These are phyloP conservation scores for Ceratocystis diversiconidia DNA, from an alignment of 2,329 filamentous ascomycete genomes.

Conservation along the genomic window DNA sequence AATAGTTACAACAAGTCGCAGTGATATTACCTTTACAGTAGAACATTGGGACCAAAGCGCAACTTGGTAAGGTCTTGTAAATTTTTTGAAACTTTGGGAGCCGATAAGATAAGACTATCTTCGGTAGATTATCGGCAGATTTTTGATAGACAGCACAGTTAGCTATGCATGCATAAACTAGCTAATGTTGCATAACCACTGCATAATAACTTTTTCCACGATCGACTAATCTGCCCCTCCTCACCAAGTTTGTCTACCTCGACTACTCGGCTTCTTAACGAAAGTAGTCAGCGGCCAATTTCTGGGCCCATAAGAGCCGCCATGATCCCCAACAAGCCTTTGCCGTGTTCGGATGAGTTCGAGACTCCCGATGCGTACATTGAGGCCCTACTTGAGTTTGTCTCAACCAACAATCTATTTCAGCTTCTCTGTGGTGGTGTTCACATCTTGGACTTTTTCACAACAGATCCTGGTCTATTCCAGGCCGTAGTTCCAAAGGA, in stretches of 20 bases:
- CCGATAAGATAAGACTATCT: conserved; percentile 13
- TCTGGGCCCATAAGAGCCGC: conserved; percentile 3
- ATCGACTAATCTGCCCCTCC: conserved; percentile 7
- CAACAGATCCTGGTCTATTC: conserved; percentile 69
- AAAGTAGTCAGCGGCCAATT: background rate
- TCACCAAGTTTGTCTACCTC: background rate
- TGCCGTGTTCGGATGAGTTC: conserved; percentile 62
- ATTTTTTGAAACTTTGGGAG: conserved; percentile 13
- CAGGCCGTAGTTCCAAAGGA: conserved; percentile 58
- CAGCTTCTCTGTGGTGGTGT: conserved; percentile 91
- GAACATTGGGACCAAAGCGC: background rate
- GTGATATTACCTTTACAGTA: background rate
- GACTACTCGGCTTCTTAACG: background rate
- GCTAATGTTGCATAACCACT: background rate
- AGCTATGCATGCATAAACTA: background rate
- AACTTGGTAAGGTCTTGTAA: background rate
- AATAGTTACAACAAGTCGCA: background rate
- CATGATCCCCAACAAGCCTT: conserved; percentile 38
- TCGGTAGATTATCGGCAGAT: background rate
- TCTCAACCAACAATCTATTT: conserved; percentile 59
- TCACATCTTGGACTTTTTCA: conserved; percentile 94
- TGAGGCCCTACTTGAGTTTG: conserved; percentile 61
- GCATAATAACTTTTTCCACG: background rate
- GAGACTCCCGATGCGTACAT: conserved; percentile 61
- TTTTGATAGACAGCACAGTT: background rate